Evolutionary conservation across 495 filamentous ascomycete species (phyloP), one percentile per base, ranked within the genome.

Genomic region (Amorphotheca resinae): DNA sequence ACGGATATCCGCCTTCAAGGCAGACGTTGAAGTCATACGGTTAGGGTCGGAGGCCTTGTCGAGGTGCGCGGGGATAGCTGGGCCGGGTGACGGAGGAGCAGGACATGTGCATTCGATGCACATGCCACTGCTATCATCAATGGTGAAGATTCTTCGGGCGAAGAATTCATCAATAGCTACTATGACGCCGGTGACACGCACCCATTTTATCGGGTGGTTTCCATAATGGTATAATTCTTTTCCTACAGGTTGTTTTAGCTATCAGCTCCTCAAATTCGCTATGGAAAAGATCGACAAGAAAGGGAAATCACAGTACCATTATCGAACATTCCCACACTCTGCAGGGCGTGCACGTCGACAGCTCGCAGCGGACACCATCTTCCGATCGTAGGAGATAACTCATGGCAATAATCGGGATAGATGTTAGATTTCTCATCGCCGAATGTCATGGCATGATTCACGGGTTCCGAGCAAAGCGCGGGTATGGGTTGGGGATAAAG

Each of bases 161-260:
- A 66, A 56, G 42, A 67, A 71, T 15, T 85, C 75, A 45, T 85
- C 79, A 41, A 87, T 66, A 9, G 83, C 81, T 36, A 93, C 80
- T 15, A 98, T 71, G 12, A 80, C 59, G 9, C 89, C 91, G 17
- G 80, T 70, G 14, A 95, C 52, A 48, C 79, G 75, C 31, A 91
- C 75, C 73, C 77, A 95, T 68, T 78, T 79, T 46, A 96, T 81
- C 0, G 93, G 91, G 60, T 96, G 87, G 65, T 95, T 95, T 25
- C 70, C 55, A 64, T 80, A 68, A 64, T 89, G 87, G 64, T 75
- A 91, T 15, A 89, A 62, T 84, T 77, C 41, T 74, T 80, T 88
- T 47, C 34, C 52, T 50, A 21, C 21, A 6, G 2, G 20, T 5
- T 5, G n/a, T 37, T 20, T n/a, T 26, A 20, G 6, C 31, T 36